Base-by-base conservation (phyloP, 495 filamentous ascomycete species). In the Hyaloscypha hepaticicola region DNA sequence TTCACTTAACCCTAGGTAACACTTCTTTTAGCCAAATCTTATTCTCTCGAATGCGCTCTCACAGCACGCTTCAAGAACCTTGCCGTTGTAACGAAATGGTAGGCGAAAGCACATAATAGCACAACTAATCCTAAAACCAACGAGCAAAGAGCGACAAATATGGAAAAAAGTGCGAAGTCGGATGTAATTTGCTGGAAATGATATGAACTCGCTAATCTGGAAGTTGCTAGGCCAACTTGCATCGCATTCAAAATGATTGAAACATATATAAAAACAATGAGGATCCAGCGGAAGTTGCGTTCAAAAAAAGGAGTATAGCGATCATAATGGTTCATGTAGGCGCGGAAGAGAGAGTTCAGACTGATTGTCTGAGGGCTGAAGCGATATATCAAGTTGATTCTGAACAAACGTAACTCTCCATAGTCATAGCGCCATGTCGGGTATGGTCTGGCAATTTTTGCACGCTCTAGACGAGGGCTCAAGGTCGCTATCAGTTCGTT, bases 361-460 rank as follows among this genome's bases (percentile, higher is more conserved):
- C n/a, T n/a, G 11, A 19, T 4, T 3, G 19, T 4, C 16, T 14
- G 11, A 14, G 66, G 66, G 0, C 25, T 0, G 19, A 73, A 64
- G 0, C 65, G 58, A 22, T 64, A 72, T 7, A 77, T 69, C 1
- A 60, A 64, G 55, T 80, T 77, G 5, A 80, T 58, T 2, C 76
- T 68, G 4, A 55, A 65, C 0, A 80, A 65, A 0, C 77, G 70
- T 4, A 82, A 63, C 59, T 81, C 74, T n/a, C 78, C 80, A 64
- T 75, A 80, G 2, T 62, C 48, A 60, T 76, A 81, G 19, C 79
- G 71, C 16, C 19, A 21, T 27, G 58, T 53, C 27, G 60, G 25
- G 14, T 24, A 12, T 22, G 12, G 4, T 22, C 61, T 21, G n/a
- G 61, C 14, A 2, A n/a, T 19, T 1, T 7, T 14, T 9, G 4